These are phyloP conservation scores for Mortierella hygrophila DNA, from an alignment of 192 early-diverging fungal genomes.

Conservation along the genomic window DNA sequence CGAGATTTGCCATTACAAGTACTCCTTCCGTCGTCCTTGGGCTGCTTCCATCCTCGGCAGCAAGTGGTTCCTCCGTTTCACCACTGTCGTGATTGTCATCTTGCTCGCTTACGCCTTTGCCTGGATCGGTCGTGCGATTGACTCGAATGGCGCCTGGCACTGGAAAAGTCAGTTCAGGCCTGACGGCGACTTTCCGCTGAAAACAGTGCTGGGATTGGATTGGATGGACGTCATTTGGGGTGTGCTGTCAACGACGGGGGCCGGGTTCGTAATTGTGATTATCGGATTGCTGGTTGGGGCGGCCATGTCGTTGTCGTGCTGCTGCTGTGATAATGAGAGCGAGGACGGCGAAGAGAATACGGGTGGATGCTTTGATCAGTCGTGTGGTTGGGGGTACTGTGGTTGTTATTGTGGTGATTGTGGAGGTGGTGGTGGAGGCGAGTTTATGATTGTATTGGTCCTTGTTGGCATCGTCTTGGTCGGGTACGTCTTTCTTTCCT, in stretches of 20 bases:
- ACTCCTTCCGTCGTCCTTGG: conserved; percentile 37
- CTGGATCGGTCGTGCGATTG: conserved; percentile 16
- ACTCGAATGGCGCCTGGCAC: not conserved
- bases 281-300: not conserved
- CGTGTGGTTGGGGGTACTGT: not conserved
- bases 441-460: conserved; percentile 4
- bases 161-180: conserved; percentile 2
- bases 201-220: conserved; percentile 22
- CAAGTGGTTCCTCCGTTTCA: conserved; percentile 23
- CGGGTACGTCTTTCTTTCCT: conserved; percentile 14
- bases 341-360: not conserved
- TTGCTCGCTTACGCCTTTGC: not conserved
- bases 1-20: conserved; percentile 48
- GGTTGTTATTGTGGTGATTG: not conserved
- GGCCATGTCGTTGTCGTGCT: not conserved
- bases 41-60: conserved; percentile 18
- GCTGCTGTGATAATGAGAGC: not conserved
- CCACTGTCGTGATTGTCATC: conserved; percentile 3
- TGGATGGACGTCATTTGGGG: conserved; percentile 18
- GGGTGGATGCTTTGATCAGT: not conserved
- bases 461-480: not conserved
- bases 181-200: not conserved
- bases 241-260: not conserved
- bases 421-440: not conserved
- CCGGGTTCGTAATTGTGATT: conserved; percentile 12